These are phyloP conservation scores for Puccinia coronata DNA, from an alignment of 1,284 basidiomycete species.

Conservation along the genomic window DNA sequence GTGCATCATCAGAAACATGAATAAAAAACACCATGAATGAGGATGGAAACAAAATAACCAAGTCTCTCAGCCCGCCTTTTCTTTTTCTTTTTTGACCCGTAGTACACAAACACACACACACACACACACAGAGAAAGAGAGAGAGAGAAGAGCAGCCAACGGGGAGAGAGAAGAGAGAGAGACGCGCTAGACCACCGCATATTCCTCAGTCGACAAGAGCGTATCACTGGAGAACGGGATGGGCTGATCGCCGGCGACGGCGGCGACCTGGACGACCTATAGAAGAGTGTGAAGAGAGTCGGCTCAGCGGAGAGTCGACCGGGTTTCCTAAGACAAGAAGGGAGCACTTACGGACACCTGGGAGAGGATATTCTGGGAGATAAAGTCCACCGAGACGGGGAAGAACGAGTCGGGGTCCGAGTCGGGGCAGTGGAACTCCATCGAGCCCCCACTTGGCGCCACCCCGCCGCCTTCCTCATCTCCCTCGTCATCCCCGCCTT, in stretches of 20 bases:
- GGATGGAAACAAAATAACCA: too few species aligned
- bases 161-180: background rate
- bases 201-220: conserved; percentile 57
- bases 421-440: conserved; percentile 83
- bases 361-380: conserved; percentile 73
- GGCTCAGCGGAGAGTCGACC: too few species aligned
- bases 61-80: too few species aligned
- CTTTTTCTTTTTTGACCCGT: too few species aligned
- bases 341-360: conserved; percentile 66
- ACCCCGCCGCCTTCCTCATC: conserved; percentile 57
- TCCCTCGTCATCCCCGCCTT: conserved; percentile 60
- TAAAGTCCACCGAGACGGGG: conserved; percentile 83
- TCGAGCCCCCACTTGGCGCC: conserved; percentile 69
- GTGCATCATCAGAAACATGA: too few species aligned
- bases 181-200: conserved; percentile 52
- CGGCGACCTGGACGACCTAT: conserved; percentile 59
- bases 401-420: conserved; percentile 84
- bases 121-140: too few species aligned
- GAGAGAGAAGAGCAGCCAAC: too few species aligned
- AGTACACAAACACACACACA: too few species aligned
- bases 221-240: conserved; percentile 77
- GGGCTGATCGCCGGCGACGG: conserved; percentile 67
- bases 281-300: too few species aligned
- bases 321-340: conserved; percentile 49
- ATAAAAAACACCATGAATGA: too few species aligned